Base-by-base conservation (phyloP, 306 rosid species). In the Sechiopsis laciniata region DNA sequence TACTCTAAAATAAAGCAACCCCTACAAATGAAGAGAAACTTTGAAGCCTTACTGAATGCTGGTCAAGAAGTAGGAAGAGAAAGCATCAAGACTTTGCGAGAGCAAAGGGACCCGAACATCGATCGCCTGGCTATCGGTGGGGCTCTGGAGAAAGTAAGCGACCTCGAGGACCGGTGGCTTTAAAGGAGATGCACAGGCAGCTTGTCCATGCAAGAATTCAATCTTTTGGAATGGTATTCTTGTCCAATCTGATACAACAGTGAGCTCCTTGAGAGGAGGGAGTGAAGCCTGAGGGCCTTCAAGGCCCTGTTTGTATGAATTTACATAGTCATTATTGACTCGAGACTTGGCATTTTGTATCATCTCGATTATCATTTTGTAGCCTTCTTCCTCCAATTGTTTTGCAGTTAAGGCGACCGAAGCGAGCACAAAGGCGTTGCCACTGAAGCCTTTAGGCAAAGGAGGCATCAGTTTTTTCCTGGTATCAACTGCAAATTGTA, bases 391-490 rank as follows among this genome's bases (percentile, higher is more conserved):
- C 17, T 88, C 85, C 29, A 88, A 16, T 72, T 85, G 83, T 58
- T 45, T 67, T 0, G 76, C 87, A 4, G 90, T 7, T 75, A 88
- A 67, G 55, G 88, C 86, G 1, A 87, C 82, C 14, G 96, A 88
- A 71, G 91, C 91, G 14, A 90, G 95, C 3, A 88, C 91, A 22
- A 78, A 90, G 5, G 95, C 91, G 21, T 90, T 90, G 63, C 96
- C 96, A 12, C 90, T 88, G 84, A 86, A 90, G 20, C 82, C 83
- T 60, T 61, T 63, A 16, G 91, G 88, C 16, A 88, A 76, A 69
- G 91, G 78, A 0, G 95, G 96, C 15, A 32, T 56, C 68, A 77
- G 57, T 79, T 81, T 88, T 76, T 68, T 88, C 87, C 95, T 85
- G 19, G 77, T 76, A 78, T 90, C 89, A 40, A 86, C 95, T 0